Evolutionary conservation across 805 yeast genomes (phyloP).

Genomic region (Candida ulmi): DNA sequence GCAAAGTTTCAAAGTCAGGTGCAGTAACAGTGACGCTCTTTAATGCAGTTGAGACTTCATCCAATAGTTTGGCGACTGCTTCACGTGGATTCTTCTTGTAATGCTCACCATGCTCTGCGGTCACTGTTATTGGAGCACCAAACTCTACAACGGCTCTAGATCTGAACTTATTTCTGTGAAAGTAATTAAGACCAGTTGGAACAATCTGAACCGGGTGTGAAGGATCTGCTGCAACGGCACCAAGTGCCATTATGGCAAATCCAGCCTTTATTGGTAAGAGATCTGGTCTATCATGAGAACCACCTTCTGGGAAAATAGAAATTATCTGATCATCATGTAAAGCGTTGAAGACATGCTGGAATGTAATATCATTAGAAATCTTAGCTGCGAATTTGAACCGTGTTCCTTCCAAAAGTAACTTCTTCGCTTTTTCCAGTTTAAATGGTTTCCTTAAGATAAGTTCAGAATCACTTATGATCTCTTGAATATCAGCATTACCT

Average conservation of each 20-base stretch:
- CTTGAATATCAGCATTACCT: constrained; percentile 69
- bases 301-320: constrained; percentile 97
- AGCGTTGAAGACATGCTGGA: constrained; percentile 76
- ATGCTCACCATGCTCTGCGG: constrained; percentile 50
- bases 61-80: constrained; percentile 69
- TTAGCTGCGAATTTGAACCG: constrained; percentile 69
- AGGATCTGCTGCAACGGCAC: constrained; percentile 79
- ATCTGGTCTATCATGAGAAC: constrained; percentile 93
- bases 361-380: constrained; percentile 78
- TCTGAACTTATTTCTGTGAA: constrained; percentile 92
- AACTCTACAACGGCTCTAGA: constrained; percentile 94
- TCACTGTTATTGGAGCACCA: constrained; percentile 78
- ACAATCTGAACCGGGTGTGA: constrained; percentile 77
- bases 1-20: constrained; percentile 89
- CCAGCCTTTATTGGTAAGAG: constrained; percentile 93
- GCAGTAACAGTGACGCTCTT: constrained; percentile 89
- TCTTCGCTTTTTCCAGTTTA: constrained; percentile 41
- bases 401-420: constrained; percentile 51
- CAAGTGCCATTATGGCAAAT: constrained; percentile 96
- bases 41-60: constrained; percentile 67
- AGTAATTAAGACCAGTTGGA: constrained; percentile 97
- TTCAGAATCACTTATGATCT: constrained; percentile 68
- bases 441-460: constrained; percentile 63
- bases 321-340: constrained; percentile 73
- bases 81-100: constrained; percentile 67